Evolutionary conservation across 495 filamentous ascomycete species (phyloP).

Genomic region (Hypoxylon fuscum): DNA sequence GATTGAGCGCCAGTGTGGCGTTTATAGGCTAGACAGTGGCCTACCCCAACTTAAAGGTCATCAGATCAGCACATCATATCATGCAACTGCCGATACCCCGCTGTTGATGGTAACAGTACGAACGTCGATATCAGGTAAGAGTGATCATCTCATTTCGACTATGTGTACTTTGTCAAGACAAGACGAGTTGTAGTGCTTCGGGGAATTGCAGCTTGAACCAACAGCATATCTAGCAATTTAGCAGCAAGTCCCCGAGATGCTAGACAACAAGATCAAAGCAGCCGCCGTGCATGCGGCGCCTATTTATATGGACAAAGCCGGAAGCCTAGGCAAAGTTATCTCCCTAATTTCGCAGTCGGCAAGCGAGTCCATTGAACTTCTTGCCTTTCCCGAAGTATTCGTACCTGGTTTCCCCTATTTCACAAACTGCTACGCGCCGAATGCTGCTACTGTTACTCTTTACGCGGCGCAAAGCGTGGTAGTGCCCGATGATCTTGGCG

Average conservation of each 20-base stretch:
- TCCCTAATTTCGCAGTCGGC: constrained; percentile 43
- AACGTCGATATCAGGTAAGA: background rate
- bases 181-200: background rate
- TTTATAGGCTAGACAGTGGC: no score
- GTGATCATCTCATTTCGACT: background rate
- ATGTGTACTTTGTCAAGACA: background rate
- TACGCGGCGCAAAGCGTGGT: constrained; percentile 50
- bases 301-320: constrained; percentile 48
- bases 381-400: constrained; percentile 51
- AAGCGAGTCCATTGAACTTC: constrained; percentile 38
- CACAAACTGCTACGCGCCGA: constrained; percentile 46
- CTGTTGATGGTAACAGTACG: constrained; percentile 5
- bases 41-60: no score
- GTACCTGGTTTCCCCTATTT: constrained; percentile 50
- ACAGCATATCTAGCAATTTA: background rate
- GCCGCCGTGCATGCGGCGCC: constrained; percentile 49
- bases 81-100: constrained; percentile 20
- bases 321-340: constrained; percentile 44
- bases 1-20: no score
- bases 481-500: constrained; percentile 45
- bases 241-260: constrained; percentile 8
- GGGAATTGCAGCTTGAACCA: background rate
- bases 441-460: constrained; percentile 36
- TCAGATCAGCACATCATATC: background rate
- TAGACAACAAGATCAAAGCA: constrained; percentile 43